These are phyloP conservation scores for Corylus avellana DNA, from an alignment of 306 rosid species.

Conservation along the genomic window DNA sequence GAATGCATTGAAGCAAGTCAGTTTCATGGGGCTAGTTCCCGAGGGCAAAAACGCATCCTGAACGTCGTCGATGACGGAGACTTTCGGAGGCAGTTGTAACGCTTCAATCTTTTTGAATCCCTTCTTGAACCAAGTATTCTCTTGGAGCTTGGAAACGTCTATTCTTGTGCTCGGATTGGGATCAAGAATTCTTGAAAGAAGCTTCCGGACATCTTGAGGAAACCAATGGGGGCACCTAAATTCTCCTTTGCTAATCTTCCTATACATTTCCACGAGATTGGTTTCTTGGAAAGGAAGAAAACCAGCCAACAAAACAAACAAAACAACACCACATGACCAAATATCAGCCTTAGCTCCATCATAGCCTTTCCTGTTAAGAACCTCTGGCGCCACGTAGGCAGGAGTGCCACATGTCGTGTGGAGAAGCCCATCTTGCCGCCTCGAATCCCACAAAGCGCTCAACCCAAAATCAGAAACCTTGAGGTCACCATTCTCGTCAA, in stretches of 20 bases:
- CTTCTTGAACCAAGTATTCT: conserved; percentile 59
- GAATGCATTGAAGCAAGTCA: conserved; percentile 58
- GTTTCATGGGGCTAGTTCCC: conserved; percentile 25
- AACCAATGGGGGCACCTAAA: conserved; percentile 65
- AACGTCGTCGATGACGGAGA: conserved; percentile 30
- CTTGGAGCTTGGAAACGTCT: conserved; percentile 38
- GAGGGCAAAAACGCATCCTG: conserved; percentile 29
- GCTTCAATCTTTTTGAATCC: conserved; percentile 39
- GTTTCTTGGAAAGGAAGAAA: conserved; percentile 63
- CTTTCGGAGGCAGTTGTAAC: not conserved
- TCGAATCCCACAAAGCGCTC: conserved; percentile 51
- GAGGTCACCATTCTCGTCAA: conserved; percentile 64
- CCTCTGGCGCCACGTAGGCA: conserved; percentile 66
- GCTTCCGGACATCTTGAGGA: conserved; percentile 45
- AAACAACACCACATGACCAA: conserved; percentile 81
- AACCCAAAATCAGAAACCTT: conserved; percentile 66
- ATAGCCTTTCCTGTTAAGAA: conserved; percentile 59
- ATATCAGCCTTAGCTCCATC: conserved; percentile 72
- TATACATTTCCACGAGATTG: conserved; percentile 58
- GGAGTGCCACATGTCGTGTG: conserved; percentile 74
- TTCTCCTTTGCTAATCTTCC: conserved; percentile 57
- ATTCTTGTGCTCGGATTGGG: conserved; percentile 59
- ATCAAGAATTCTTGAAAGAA: conserved; percentile 55
- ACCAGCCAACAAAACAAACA: conserved; percentile 69
- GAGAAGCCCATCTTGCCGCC: conserved; percentile 51